phyloP scores from a whole-genome alignment of 1,284 basidiomycete genomes.

The Marasmius oreades region DNA sequence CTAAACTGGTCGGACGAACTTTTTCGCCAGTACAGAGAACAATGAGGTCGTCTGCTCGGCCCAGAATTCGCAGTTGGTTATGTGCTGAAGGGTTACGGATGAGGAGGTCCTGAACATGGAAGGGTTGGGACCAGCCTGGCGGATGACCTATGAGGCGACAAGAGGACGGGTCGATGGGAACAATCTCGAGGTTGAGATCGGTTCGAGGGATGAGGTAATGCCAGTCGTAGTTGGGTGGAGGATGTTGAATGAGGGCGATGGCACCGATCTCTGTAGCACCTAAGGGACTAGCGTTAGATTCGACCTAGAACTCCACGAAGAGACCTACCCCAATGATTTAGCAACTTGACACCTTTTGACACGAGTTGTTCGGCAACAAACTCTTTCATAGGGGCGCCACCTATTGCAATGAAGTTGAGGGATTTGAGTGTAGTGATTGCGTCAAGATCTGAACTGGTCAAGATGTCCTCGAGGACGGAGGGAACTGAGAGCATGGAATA shows the following conservation, averaged over 20 bases:
- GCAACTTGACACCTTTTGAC: slow-evolving; percentile 28
- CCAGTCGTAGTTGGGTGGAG: slow-evolving; percentile 30
- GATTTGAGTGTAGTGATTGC: slow-evolving; percentile 25
- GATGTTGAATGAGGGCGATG: slow-evolving; percentile 30
- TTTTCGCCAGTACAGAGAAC: slow-evolving; percentile 37
- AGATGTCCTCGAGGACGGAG: slow-evolving; percentile 34
- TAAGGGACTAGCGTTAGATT: slow-evolving; percentile 8
- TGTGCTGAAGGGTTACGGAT: slow-evolving; percentile 25
- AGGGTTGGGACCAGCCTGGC: slow-evolving; percentile 30
- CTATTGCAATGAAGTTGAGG: slow-evolving; percentile 31
- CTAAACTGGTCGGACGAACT: slow-evolving; percentile 28
- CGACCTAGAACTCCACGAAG: neutral
- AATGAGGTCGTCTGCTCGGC: slow-evolving; percentile 33
- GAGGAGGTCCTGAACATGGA: slow-evolving; percentile 34
- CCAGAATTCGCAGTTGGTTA: slow-evolving; percentile 26
- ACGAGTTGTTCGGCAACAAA: slow-evolving; percentile 26
- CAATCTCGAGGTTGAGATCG: slow-evolving; percentile 26
- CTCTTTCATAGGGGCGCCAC: slow-evolving; percentile 37
- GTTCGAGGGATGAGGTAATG: slow-evolving; percentile 32
- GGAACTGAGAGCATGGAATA: slow-evolving; percentile 33
- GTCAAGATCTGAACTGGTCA: slow-evolving; percentile 19
- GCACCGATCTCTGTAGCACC: slow-evolving; percentile 34
- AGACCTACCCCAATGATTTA: slow-evolving; percentile 35
- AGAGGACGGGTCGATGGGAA: slow-evolving; percentile 20
- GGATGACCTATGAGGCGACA: slow-evolving; percentile 27